Percentiles rank a stretch among this genome's conserved stretches.
phyloP scores from a whole-genome alignment of 2,329 filamentous ascomycete genomes.

The Salinomyces thailandicus region DNA sequence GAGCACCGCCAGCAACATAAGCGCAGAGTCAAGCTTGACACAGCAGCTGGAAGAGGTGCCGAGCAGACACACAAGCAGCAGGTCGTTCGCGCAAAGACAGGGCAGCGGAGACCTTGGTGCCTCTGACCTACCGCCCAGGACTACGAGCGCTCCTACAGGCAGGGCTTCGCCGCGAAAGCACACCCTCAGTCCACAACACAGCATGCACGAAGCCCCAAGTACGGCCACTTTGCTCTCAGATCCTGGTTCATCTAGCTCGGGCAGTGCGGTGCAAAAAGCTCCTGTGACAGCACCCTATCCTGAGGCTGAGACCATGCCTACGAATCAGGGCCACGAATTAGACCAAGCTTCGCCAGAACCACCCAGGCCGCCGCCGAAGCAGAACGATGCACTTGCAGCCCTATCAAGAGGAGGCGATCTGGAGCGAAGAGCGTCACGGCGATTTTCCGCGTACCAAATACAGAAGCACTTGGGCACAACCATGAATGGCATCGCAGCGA shows the following conservation, averaged over 20 bases:
- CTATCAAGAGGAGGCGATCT: slow-evolving; percentile 85
- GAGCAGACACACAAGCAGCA: slow-evolving; percentile 31
- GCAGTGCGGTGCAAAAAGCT: slow-evolving; percentile 63
- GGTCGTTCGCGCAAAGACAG: slow-evolving; percentile 29
- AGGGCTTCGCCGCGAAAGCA: slow-evolving; percentile 34
- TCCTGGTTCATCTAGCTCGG: slow-evolving; percentile 57
- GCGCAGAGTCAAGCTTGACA: slow-evolving; percentile 35
- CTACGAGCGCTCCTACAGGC: slow-evolving; percentile 35
- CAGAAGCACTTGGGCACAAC: slow-evolving; percentile 80
- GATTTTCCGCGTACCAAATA: slow-evolving; percentile 95
- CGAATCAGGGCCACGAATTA: slow-evolving; percentile 12
- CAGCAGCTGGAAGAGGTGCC: slow-evolving; percentile 34
- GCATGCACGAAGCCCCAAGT: slow-evolving; percentile 18
- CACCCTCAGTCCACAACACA: slow-evolving; percentile 26
- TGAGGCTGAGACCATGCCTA: slow-evolving; percentile 45
- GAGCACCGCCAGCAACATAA: slow-evolving; percentile 38
- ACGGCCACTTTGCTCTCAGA: slow-evolving; percentile 37
- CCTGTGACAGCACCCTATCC: slow-evolving; percentile 65
- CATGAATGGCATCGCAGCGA: slow-evolving; percentile 71
- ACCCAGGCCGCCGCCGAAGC: slow-evolving; percentile 69
- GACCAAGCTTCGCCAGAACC: slow-evolving; percentile 28
- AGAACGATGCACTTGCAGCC: slow-evolving; percentile 82
- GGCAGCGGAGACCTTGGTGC: slow-evolving; percentile 32
- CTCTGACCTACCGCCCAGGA: slow-evolving; percentile 38
- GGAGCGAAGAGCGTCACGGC: slow-evolving; percentile 79